phyloP scores from a whole-genome alignment of 495 filamentous ascomycete genomes.

The Penicillium herquei region DNA sequence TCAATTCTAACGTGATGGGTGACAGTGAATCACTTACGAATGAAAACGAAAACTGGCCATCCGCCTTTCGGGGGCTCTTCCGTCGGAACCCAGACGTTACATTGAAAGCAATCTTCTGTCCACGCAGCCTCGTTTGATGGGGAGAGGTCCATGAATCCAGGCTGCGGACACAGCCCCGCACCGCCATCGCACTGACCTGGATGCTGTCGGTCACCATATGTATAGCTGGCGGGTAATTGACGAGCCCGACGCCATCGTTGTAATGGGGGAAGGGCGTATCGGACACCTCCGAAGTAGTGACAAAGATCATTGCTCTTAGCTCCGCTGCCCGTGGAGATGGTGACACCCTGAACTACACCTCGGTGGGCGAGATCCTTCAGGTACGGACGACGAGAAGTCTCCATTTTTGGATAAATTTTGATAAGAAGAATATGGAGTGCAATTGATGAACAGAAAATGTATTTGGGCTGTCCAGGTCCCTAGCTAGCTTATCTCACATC shows the following conservation, averaged over 20 bases:
- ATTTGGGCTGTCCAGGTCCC: too few species aligned
- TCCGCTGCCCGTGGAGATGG: conserved; percentile 18
- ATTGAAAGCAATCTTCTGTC: conserved; percentile 46
- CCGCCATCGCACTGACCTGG: conserved; percentile 29
- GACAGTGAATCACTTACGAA: conserved; percentile 35
- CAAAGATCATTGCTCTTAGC: conserved; percentile 23
- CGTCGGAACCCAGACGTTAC: conserved; percentile 41
- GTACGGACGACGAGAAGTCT: conserved; percentile 25
- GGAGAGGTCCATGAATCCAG: conserved; percentile 25
- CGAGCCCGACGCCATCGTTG: conserved; percentile 39
- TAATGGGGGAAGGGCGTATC: conserved; percentile 38
- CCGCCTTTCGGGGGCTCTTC: conserved; percentile 35
- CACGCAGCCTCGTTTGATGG: conserved; percentile 19
- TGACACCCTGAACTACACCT: conserved; percentile 38
- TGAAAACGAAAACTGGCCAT: conserved; percentile 46
- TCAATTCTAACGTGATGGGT: neutral
- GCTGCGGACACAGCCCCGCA: conserved; percentile 39
- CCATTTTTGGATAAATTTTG: conserved; percentile 19
- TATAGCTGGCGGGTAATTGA: conserved; percentile 28
- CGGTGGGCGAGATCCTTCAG: conserved; percentile 30
- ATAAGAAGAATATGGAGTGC: too few species aligned
- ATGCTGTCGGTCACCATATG: conserved; percentile 33
- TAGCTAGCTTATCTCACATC: neutral
- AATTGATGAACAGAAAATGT: too few species aligned
- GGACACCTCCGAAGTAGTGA: conserved; percentile 45